These are phyloP conservation scores for Rhodofomes roseus DNA, from an alignment of 1,284 basidiomycete genomes.

Conservation along the genomic window DNA sequence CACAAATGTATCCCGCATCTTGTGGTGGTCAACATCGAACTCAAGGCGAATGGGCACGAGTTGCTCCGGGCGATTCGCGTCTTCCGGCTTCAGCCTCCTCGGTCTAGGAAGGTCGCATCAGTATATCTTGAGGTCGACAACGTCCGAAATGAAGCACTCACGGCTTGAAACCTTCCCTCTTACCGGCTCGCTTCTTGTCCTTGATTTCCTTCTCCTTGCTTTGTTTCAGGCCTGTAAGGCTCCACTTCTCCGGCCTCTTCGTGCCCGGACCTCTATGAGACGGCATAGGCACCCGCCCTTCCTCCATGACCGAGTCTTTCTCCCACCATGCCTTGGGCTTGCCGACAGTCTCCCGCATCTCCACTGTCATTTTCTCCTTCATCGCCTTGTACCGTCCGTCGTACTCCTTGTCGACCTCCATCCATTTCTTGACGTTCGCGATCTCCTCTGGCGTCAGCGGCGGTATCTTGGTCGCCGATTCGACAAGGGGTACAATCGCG, in stretches of 20 bases:
- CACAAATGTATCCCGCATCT: constrained; percentile 93
- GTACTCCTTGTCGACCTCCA: constrained; percentile 48
- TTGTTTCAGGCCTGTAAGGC: constrained; percentile 25
- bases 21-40: constrained; percentile 89
- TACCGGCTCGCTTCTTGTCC: constrained; percentile 49
- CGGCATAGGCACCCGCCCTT: constrained; percentile 6
- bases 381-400: constrained; percentile 40
- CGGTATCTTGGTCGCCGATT: constrained; percentile 52
- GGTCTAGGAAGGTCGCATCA: constrained; percentile 42
- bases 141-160: constrained; percentile 36
- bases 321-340: constrained; percentile 47
- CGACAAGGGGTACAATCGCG: constrained; percentile 56
- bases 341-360: constrained; percentile 32
- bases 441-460: constrained; percentile 47
- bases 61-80: constrained; percentile 66
- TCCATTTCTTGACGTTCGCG: constrained; percentile 45
- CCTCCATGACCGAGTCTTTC: constrained; percentile 37
- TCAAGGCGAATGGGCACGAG: constrained; percentile 94
- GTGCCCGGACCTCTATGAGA: neutral
- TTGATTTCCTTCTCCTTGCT: constrained; percentile 36
- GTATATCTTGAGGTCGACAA: neutral
- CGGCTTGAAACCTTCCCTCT: constrained; percentile 70
- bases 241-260: constrained; percentile 46
- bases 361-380: constrained; percentile 41
- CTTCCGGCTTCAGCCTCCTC: constrained; percentile 51